Evolutionary conservation across 2,329 filamentous ascomycete genomes (phyloP).

Genomic region (Plectosphaerella sp.): DNA sequence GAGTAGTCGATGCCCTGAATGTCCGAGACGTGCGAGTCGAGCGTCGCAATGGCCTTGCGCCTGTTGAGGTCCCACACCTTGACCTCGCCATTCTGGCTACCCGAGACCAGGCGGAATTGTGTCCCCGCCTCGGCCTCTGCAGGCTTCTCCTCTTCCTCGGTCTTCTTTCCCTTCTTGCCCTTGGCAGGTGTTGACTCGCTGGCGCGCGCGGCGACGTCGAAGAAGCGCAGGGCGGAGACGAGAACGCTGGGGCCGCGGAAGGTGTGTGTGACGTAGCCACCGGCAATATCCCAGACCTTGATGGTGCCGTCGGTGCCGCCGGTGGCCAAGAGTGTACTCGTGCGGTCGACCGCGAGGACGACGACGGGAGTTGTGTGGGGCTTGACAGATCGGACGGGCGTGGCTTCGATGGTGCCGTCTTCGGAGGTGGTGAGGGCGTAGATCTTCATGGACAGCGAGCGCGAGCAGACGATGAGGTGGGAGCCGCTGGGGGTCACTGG

Average conservation of each 20-base stretch:
- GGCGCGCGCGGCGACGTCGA: conserved; percentile 58
- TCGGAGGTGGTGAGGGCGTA: conserved; percentile 64
- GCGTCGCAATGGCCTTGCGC: conserved; percentile 67
- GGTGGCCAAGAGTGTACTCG: conserved; percentile 84
- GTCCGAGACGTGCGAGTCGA: conserved; percentile 93
- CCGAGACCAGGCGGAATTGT: conserved; percentile 79
- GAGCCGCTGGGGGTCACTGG: conserved; percentile 82
- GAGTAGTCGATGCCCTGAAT: conserved; percentile 87
- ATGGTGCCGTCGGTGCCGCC: conserved; percentile 90
- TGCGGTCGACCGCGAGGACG: conserved; percentile 77
- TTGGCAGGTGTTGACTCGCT: conserved; percentile 33
- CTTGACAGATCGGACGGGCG: conserved; percentile 76
- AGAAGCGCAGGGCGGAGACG: conserved; percentile 87
- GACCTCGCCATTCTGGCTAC: conserved; percentile 90
- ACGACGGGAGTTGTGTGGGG: conserved; percentile 89
- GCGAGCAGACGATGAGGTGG: conserved; percentile 85
- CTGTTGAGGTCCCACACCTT: conserved; percentile 89
- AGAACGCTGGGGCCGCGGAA: conserved; percentile 91
- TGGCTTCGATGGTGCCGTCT: conserved; percentile 56
- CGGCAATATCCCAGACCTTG: conserved; percentile 93
- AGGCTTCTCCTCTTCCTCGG: conserved; percentile 23
- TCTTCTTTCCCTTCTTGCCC: conserved; percentile 35
- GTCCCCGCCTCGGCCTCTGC: conserved; percentile 32
- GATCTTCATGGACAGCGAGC: conserved; percentile 93
- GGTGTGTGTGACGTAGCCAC: conserved; percentile 89